Evolutionary conservation across 2,329 filamentous ascomycete genomes (phyloP), one percentile per base, ranked within the genome.

Genomic region (Incumbomyces delicatus): DNA sequence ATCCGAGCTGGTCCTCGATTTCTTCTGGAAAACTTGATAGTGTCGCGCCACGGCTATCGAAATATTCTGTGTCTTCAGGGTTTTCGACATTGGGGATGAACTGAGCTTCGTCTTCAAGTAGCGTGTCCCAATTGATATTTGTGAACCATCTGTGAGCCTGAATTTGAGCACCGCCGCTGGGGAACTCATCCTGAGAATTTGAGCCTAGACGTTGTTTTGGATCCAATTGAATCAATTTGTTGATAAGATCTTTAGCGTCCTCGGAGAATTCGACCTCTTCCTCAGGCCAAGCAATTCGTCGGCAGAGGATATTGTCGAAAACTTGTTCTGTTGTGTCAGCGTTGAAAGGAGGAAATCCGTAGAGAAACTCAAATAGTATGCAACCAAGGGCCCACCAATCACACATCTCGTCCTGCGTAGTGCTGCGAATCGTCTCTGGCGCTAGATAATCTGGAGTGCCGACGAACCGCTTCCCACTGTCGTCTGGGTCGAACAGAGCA

Each of bases 341-440:
- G 63, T 96, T 88, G 65, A 98, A 98, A 0, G 92, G 92, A 1
- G 92, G 92, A 48, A 87, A 83, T 1, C 92, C 92, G 60, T 87
- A 96, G 2, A 98, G 70, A 55, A 95, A 95, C 60, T 98, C 92
- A 59, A 95, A 98, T 65, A 96, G 71, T 57, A 98, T 96, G 63
- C 94, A 98, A 1, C 92, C 92, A n/a, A 98, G 76, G 17, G 92
- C 96, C 92, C 92, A 98, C 92, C 92, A 98, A 79, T 98, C 92
- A 61, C 92, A 96, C 56, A 90, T 92, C 64, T 96, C 90, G 60
- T 98, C 92, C 64, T 98, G 92, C 1, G 90, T 88, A 55, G 88
- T 81, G 41, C 94, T 92, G 54, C 87, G 89, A 61, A 98, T 94
- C 0, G 94, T 98, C 63, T 98, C 94, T 0, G 92, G 92, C 0